Percentiles rank a stretch among this genome's conserved stretches.
Evolutionary conservation across 2,329 filamentous ascomycete species (phyloP).

Genomic region (Aspergillus pseudoterreus): DNA sequence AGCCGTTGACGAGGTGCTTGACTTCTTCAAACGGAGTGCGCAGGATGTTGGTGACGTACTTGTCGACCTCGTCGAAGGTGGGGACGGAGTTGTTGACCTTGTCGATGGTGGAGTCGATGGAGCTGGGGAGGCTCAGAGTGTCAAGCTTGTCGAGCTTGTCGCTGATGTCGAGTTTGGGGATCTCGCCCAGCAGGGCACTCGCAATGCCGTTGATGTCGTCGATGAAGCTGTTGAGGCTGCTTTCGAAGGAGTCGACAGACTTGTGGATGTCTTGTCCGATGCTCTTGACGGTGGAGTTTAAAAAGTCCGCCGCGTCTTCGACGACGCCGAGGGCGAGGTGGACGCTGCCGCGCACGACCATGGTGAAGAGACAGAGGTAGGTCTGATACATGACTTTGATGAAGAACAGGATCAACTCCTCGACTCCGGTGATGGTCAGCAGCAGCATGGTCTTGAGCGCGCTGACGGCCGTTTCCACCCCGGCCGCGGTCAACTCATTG

Average conservation of each 20-base stretch:
- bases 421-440: slow-evolving; percentile 75
- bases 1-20: slow-evolving; percentile 67
- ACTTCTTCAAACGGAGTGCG: slow-evolving; percentile 77
- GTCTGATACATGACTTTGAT: slow-evolving; percentile 89
- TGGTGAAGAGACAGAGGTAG: slow-evolving; percentile 83
- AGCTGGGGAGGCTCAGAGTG: slow-evolving; percentile 64
- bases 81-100: slow-evolving; percentile 76
- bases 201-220: slow-evolving; percentile 55
- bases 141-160: slow-evolving; percentile 63
- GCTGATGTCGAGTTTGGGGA: slow-evolving; percentile 63
- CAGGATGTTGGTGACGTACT: slow-evolving; percentile 72
- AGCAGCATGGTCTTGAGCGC: slow-evolving; percentile 76
- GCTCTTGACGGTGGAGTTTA: slow-evolving; percentile 53
- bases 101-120: slow-evolving; percentile 65
- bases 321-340: slow-evolving; percentile 63
- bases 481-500: slow-evolving; percentile 76
- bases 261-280: slow-evolving; percentile 46
- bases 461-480: slow-evolving; percentile 75
- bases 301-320: slow-evolving; percentile 56
- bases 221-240: slow-evolving; percentile 52
- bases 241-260: slow-evolving; percentile 48
- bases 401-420: slow-evolving; percentile 84
- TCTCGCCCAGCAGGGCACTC: slow-evolving; percentile 45
- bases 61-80: slow-evolving; percentile 77
- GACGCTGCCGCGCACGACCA: slow-evolving; percentile 75